Conservation (phyloP, 2,329 filamentous ascomycete genomes). For the Penicillium concentricum region DNA sequence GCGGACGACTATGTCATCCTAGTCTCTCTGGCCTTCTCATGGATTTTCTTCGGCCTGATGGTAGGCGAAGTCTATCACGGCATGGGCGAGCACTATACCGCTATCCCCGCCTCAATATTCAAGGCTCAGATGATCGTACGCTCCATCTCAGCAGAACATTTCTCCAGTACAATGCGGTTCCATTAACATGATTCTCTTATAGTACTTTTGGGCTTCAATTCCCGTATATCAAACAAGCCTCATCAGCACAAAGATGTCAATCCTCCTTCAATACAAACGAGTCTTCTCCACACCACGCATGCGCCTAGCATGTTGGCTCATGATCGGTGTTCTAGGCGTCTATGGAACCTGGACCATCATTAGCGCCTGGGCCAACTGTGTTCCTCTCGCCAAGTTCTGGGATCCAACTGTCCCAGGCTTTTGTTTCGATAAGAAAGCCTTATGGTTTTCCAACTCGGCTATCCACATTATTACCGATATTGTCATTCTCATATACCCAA, state of each 20-base stretch:
- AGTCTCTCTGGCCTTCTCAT: slow-evolving; percentile 32
- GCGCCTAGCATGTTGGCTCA: slow-evolving; percentile 32
- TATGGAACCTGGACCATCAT: slow-evolving; percentile 33
- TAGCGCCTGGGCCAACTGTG: slow-evolving; percentile 33
- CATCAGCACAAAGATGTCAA: slow-evolving; percentile 36
- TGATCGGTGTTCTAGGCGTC: slow-evolving; percentile 36
- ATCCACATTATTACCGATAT: slow-evolving; percentile 46
- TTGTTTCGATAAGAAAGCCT: slow-evolving; percentile 40
- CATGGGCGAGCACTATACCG: slow-evolving; percentile 27
- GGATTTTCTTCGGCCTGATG: slow-evolving; percentile 32
- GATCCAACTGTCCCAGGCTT: slow-evolving; percentile 23
- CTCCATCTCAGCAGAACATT: not conserved
- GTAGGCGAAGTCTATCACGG: slow-evolving; percentile 31
- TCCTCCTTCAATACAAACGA: slow-evolving; percentile 37
- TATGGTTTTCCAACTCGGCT: slow-evolving; percentile 47
- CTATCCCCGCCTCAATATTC: slow-evolving; percentile 20
- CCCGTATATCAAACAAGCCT: slow-evolving; percentile 37
- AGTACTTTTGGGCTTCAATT: slow-evolving; percentile 35
- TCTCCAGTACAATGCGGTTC: not conserved
- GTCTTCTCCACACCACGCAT: slow-evolving; percentile 33
- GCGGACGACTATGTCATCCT: slow-evolving; percentile 41
- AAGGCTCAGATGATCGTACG: slow-evolving; percentile 29
- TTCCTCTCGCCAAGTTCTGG: slow-evolving; percentile 34
- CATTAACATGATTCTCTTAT: not conserved
- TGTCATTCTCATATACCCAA: slow-evolving; percentile 42